phyloP scores from a whole-genome alignment of 495 filamentous ascomycete species.

The Cryomyces antarcticus region DNA sequence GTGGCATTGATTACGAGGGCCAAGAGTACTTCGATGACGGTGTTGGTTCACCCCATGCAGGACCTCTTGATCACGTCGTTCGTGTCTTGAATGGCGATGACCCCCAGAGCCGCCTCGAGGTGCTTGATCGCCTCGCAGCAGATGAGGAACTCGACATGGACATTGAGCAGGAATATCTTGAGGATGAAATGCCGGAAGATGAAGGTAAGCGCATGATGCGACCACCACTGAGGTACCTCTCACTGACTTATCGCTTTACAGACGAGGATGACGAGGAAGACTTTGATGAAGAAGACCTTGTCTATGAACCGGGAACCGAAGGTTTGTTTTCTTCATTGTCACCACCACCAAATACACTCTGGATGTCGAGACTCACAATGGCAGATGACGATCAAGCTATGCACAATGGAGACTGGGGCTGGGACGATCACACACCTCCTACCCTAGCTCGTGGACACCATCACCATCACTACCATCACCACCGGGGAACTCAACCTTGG shows the following conservation, averaged over 20 bases:
- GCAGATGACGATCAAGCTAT: conserved; percentile 9
- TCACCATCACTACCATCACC: conserved; percentile 26
- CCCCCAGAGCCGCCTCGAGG: background rate
- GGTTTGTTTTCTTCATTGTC: conserved; percentile 3
- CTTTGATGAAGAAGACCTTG: conserved; percentile 19
- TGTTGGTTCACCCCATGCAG: conserved; percentile 3
- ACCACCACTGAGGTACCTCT: background rate
- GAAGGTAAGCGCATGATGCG: conserved; percentile 10
- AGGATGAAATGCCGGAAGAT: conserved; percentile 47
- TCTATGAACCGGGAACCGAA: conserved; percentile 19
- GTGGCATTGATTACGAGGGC: conserved; percentile 24
- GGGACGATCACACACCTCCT: conserved; percentile 28
- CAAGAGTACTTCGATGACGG: conserved; percentile 14
- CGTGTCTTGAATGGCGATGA: conserved; percentile 5
- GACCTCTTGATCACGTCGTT: background rate
- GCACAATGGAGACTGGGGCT: conserved; percentile 35
- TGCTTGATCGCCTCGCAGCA: conserved; percentile 3
- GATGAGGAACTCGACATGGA: conserved; percentile 8
- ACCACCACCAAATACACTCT: background rate
- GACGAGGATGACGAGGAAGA: conserved; percentile 21
- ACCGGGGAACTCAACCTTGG: conserved; percentile 4
- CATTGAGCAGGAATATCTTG: conserved; percentile 16
- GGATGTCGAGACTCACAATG: background rate
- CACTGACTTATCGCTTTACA: conserved; percentile 3
- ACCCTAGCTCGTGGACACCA: conserved; percentile 21